These are phyloP conservation scores for Pseudotsuga menziesii DNA, from an alignment of 75 land plant genomes.

Conservation along the genomic window DNA sequence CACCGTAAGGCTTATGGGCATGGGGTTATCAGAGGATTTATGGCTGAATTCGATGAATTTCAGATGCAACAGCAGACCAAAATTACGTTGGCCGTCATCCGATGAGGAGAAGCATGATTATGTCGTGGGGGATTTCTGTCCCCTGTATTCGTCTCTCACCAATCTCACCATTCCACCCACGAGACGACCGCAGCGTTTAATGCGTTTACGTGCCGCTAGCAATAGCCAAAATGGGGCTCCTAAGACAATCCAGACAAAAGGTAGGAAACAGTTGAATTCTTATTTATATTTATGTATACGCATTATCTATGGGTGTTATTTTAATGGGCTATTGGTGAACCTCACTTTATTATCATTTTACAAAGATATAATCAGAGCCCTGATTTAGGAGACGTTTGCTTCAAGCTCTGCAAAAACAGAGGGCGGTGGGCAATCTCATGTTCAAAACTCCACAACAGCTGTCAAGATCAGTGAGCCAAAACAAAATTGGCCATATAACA, in stretches of 20 bases:
- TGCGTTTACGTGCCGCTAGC: neutral
- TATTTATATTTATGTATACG: neutral
- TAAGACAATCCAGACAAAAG: neutral
- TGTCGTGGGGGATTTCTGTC: slow-evolving; percentile 4
- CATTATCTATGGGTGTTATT: neutral
- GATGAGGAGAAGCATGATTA: neutral
- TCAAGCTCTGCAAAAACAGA: no score
- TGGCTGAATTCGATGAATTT: neutral
- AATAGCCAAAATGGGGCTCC: neutral
- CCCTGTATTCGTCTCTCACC: slow-evolving; percentile 1
- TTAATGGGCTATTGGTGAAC: no score
- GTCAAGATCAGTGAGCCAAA: no score
- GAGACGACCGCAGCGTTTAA: neutral
- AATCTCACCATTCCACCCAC: neutral
- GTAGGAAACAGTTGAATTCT: neutral
- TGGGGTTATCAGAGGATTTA: neutral
- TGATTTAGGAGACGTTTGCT: no score
- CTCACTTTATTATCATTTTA: no score
- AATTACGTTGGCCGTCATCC: neutral
- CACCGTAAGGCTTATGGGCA: neutral
- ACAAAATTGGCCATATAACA: no score
- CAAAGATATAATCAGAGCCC: no score
- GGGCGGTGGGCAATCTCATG: no score
- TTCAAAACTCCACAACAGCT: no score
- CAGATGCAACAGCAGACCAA: neutral